A percentile compares a stretch with the other conserved stretches of the same genome.
Conservation (phyloP, 75 land plant genomes). For the Pinus tabuliformis region DNA sequence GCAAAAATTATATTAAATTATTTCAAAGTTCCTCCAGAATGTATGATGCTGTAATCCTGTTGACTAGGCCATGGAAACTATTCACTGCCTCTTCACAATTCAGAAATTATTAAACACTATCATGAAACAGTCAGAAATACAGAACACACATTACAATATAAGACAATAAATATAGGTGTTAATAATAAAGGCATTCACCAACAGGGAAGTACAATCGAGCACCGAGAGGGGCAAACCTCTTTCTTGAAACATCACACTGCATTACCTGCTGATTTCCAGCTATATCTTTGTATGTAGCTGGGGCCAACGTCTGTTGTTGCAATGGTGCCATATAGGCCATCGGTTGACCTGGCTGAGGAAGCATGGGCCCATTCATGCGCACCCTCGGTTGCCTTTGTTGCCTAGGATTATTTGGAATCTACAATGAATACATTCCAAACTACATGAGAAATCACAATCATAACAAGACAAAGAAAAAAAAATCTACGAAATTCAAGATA, state of each 20-base stretch:
- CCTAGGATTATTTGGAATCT: conserved; percentile 48
- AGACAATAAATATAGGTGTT: too few relatives aligned
- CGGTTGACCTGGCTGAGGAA: conserved; percentile 31
- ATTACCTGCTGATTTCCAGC: conserved; percentile 54
- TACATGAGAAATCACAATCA: neutral
- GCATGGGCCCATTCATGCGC: conserved; percentile 38
- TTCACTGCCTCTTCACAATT: too few relatives aligned
- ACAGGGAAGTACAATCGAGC: too few relatives aligned
- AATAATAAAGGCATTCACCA: too few relatives aligned
- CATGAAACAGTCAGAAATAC: too few relatives aligned
- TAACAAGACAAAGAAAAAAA: conserved; percentile 3
- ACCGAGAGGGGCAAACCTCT: too few relatives aligned
- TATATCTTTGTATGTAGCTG: conserved; percentile 31
- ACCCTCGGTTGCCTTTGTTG: conserved; percentile 53
- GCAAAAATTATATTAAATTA: neutral
- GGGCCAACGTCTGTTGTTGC: conserved; percentile 21
- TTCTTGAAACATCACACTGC: neutral
- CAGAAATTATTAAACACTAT: too few relatives aligned
- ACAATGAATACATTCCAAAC: neutral
- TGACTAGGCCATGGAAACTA: neutral
- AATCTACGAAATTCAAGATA: neutral
- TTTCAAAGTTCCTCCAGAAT: neutral
- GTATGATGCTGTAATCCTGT: neutral
- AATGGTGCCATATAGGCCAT: conserved; percentile 17
- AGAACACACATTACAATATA: too few relatives aligned